These are phyloP conservation scores for Berkeleyomyces rouxiae DNA, from an alignment of 2,329 filamentous ascomycete species.

Conservation along the genomic window DNA sequence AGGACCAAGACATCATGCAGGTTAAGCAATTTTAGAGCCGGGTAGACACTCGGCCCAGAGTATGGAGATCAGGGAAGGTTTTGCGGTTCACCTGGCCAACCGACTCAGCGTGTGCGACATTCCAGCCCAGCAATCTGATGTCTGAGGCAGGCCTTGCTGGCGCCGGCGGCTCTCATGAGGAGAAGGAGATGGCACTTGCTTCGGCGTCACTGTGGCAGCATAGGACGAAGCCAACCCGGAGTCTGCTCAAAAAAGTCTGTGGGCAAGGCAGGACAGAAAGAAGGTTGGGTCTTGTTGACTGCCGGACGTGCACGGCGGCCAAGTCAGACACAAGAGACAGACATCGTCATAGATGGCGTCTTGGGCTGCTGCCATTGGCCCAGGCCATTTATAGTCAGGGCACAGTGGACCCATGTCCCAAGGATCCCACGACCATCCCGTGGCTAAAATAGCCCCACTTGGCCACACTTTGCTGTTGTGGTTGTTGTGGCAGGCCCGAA, in stretches of 20 bases:
- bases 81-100: neutral
- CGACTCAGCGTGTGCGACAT: neutral
- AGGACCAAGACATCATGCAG: neutral
- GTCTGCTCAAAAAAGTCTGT: neutral
- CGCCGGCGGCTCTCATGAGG: neutral
- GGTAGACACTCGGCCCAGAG: neutral
- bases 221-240: neutral
- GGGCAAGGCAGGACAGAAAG: neutral
- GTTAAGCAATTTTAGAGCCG: neutral
- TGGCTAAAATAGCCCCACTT: slow-evolving; percentile 1
- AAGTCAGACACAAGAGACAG: neutral
- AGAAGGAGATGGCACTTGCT: neutral
- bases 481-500: slow-evolving; percentile 3
- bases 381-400: slow-evolving; percentile 1
- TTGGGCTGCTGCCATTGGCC: neutral
- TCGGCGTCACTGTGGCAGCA: neutral
- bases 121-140: neutral
- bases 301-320: neutral
- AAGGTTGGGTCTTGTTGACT: neutral
- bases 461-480: neutral
- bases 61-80: neutral
- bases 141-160: neutral
- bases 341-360: neutral
- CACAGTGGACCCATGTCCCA: neutral
- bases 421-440: neutral